Percentiles rank a stretch among this genome's conserved stretches.
Evolutionary conservation across 1,284 basidiomycete genomes (phyloP).

Genomic region (Sporisorium iseilematis-ciliati): DNA sequence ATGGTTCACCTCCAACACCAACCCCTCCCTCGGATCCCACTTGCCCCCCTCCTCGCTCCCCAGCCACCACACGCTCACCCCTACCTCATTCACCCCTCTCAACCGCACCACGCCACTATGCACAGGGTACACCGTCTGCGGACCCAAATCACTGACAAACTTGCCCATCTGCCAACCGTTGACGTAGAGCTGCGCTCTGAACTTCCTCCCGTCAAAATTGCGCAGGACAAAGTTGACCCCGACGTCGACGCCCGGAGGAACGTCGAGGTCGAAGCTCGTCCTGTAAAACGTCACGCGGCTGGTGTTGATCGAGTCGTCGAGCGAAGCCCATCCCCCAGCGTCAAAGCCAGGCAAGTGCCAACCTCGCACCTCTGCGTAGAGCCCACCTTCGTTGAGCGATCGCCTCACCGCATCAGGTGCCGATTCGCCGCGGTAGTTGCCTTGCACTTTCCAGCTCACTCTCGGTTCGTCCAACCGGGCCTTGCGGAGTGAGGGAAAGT

Average conservation of each 20-base stretch:
- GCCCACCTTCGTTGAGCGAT: conserved; percentile 82
- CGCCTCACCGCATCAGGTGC: conserved; percentile 79
- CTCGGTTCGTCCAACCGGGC: conserved; percentile 63
- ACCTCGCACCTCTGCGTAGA: conserved; percentile 80
- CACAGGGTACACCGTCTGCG: conserved; percentile 48
- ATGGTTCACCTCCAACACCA: conserved; percentile 37
- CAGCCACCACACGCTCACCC: conserved; percentile 43
- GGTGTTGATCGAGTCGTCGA: conserved; percentile 69
- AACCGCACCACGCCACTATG: conserved; percentile 42
- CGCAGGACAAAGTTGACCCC: conserved; percentile 29
- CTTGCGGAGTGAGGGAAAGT: conserved; percentile 73
- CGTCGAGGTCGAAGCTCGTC: conserved; percentile 76
- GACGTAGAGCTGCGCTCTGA: conserved; percentile 54
- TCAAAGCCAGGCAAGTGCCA: conserved; percentile 85
- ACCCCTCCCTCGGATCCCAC: conserved; percentile 28
- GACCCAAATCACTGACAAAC: conserved; percentile 41
- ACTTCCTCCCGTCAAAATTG: neutral
- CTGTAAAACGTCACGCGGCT: conserved; percentile 81
- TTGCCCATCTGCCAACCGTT: conserved; percentile 65
- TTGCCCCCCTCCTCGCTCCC: conserved; percentile 15
- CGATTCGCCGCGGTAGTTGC: conserved; percentile 82
- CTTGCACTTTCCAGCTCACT: conserved; percentile 82
- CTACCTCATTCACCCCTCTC: conserved; percentile 43
- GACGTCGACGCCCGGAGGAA: conserved; percentile 48
- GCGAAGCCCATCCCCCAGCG: conserved; percentile 76